A percentile compares a stretch with the other conserved stretches of the same genome.
Evolutionary conservation across 495 filamentous ascomycete genomes (phyloP).

Genomic region (Neurospora sp.): DNA sequence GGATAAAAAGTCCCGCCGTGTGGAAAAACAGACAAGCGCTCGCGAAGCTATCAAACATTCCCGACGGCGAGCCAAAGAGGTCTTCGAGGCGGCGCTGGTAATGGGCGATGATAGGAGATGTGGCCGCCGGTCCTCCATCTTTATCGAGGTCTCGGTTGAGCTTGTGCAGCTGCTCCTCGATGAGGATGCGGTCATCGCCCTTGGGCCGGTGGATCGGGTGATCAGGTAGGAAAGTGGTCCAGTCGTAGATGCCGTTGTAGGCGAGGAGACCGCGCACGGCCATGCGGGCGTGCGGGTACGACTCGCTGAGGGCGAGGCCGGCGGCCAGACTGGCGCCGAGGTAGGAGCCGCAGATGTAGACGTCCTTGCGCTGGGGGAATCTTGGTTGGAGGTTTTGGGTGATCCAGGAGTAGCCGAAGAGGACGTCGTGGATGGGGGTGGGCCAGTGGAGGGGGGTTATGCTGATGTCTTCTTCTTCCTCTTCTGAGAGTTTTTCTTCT

Average conservation of each 20-base stretch:
- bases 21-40: constrained; percentile 44
- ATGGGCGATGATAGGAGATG: not conserved
- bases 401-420: constrained; percentile 37
- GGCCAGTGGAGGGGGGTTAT: constrained; percentile 29
- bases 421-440: constrained; percentile 37
- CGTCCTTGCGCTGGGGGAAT: constrained; percentile 15
- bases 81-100: not conserved
- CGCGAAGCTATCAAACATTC: constrained; percentile 44
- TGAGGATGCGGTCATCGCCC: not conserved
- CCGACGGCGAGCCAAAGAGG: constrained; percentile 31
- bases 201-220: constrained; percentile 25
- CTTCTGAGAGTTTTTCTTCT: not conserved
- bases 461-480: not conserved
- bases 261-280: constrained; percentile 35
- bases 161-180: not conserved
- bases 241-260: constrained; percentile 44
- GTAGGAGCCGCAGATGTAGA: constrained; percentile 41
- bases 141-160: not conserved
- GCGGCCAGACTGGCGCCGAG: constrained; percentile 40
- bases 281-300: constrained; percentile 22
- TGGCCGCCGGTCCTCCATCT: not conserved
- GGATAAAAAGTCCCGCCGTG: constrained; percentile 29
- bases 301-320: constrained; percentile 39
- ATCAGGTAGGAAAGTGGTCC: constrained; percentile 39
- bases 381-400: constrained; percentile 22